phyloP scores from a whole-genome alignment of 306 rosid genomes.

The Vigna angularis region DNA sequence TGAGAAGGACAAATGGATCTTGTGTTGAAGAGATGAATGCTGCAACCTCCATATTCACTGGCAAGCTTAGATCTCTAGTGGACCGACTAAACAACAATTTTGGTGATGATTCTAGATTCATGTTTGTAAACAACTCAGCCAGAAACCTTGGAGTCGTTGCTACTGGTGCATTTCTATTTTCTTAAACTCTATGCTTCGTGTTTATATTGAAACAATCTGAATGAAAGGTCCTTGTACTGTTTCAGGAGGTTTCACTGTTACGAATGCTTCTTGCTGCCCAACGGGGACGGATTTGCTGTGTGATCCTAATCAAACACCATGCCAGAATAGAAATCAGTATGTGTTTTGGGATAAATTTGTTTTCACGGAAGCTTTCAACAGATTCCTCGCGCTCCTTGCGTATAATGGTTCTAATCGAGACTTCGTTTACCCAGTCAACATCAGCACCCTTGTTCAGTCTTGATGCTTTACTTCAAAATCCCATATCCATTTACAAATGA shows the following conservation, averaged over 20 bases:
- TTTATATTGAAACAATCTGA: too few relatives aligned
- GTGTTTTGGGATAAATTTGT: slow-evolving; percentile 58
- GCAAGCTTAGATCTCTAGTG: slow-evolving; percentile 46
- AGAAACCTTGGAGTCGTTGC: neutral
- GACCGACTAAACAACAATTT: slow-evolving; percentile 11
- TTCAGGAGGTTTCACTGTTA: slow-evolving; percentile 60
- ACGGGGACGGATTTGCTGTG: slow-evolving; percentile 35
- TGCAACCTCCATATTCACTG: slow-evolving; percentile 42
- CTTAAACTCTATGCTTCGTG: neutral
- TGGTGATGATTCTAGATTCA: slow-evolving; percentile 41
- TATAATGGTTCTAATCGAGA: neutral
- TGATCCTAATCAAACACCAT: slow-evolving; percentile 23
- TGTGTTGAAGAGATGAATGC: slow-evolving; percentile 47
- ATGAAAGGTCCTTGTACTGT: neutral
- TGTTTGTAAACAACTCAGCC: slow-evolving; percentile 10
- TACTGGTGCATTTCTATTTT: slow-evolving; percentile 22
- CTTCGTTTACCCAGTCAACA: neutral
- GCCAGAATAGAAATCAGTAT: slow-evolving; percentile 52
- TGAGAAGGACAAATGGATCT: neutral
- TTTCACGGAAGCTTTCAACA: slow-evolving; percentile 46
- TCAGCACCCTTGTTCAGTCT: neutral
- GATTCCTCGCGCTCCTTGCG: slow-evolving; percentile 12
- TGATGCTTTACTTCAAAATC: neutral
- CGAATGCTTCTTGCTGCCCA: slow-evolving; percentile 49
- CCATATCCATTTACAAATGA: neutral